Base-by-base conservation (phyloP, 345 rosid species). In the Pistacia integerrima region DNA sequence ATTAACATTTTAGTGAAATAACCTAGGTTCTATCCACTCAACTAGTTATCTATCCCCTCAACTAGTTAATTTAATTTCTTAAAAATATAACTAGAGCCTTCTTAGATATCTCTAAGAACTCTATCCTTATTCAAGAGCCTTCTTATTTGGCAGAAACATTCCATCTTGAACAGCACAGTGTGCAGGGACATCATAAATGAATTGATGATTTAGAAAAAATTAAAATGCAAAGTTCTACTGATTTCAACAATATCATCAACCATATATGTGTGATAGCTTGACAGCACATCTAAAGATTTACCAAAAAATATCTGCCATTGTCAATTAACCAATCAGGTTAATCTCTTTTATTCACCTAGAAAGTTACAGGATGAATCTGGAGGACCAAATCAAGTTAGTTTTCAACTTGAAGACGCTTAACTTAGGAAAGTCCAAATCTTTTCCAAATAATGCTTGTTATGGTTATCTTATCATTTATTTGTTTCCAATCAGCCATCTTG, bases 351-450 rank as follows among this genome's bases (percentile, higher is more conserved):
- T 52, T 30, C 16, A 30, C 20, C 4, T 9, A 1, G 48, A 55
- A 69, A 69, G 17, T 54, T 55, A 70, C 33, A 18, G 11, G 22
- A 52, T 69, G 5, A n/a, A 11, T 41, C 49, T 28, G 20, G 17
- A 36, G 17, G 74, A 57, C 16, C 28, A 56, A 70, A 55, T 56
- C n/a, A 55, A 56, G 48, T 55, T 30, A 30, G 35, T 30, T 46
- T 69, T 70, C 38, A 30, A 55, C 28, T 56, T 35, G 16, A 35
- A 70, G 61, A 52, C 28, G 54, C 61, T 52, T 41, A 48, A 16
- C 72, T 36, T 41, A 3, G 70, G 70, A 66, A 65, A 67, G 11
- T 4, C 56, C 56, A 67, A 67, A 11, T 67, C 70, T 8, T 44
- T 67, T 48, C 4, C 51, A 65, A 41, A 65, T 28, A 41, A 65